Base-by-base conservation (phyloP, 163 green algal species). In the Prototheca cutis region DNA sequence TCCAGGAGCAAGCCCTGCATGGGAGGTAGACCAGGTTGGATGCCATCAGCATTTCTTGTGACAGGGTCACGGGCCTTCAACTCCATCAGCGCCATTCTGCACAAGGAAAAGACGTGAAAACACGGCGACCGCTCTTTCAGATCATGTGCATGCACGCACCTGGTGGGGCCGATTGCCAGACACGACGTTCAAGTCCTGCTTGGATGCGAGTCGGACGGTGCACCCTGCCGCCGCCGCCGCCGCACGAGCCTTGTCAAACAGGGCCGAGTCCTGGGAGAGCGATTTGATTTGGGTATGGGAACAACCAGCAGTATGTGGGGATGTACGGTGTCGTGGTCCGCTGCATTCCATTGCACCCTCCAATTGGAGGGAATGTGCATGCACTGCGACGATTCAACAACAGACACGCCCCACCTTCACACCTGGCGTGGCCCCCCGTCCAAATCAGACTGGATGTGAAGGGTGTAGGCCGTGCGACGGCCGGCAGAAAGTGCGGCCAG, bases 161-260 rank as follows among this genome's bases (percentile, higher is more conserved):
- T 91, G 80, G 67, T 90, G 84, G 1, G 79, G 83, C 23, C 86
- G 62, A 77, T 95, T 87, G 57, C 83, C 71, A 3, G 70, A 66
- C 48, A 95, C 47, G 57, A 94, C 71, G 74, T 97, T 97, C 24
- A 97, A 76, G 52, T 94, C 84, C 60, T 96, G 90, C 65, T 95
- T 93, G 55, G 64, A 75, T 4, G 71, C 71, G 0, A 63, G 54
- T 8, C 63, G 19, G 0, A 93, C 45, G 0, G 48, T 15, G 21
- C 80, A 66, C 0, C 81, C 82, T 17, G 32, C 23, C 18, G 63
- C 70, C 39, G 78, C 47, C 24, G 79, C 85, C 10, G 70, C 59
- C 4, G 31, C 29, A 3, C 84, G 51, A 31, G 77, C 42, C 13
- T 23, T 17, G 17, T 51, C 25, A 5, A 51, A 21, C 42, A 51